Base-by-base conservation (phyloP, 106 monocot species). In the Amphibolis antarctica region DNA sequence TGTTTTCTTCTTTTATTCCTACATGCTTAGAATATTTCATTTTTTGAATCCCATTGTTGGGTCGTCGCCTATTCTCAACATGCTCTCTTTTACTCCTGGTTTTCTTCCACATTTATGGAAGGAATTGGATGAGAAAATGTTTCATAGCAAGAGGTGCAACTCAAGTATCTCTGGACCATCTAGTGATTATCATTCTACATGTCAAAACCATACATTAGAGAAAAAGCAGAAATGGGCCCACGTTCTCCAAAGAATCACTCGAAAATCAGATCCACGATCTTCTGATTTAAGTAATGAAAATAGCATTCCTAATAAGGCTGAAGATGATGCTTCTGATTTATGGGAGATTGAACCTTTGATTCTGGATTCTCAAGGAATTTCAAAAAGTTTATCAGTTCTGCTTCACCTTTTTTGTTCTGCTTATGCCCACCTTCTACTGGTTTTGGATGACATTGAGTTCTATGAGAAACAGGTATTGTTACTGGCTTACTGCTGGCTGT, bases 371-470 rank as follows among this genome's bases (percentile, higher is more conserved):
- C 79, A 82, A 61, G 75, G 73, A 29, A 67, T 86, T 63, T 75
- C 79, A 42, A 86, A 74, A 58, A 70, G 86, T 28, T 48, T 85
- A 42, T 79, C 67, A 48, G 71, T 67, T 74, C 65, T 80, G 53
- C 64, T 93, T 67, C 75, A 88, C 68, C 79, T 93, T 24, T 93
- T 93, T 79, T 93, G 85, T 85, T 83, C 88, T 69, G 79, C 69
- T 30, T 93, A 93, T 89, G 76, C 83, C 49, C 93, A 93, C 72
- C 68, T 93, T 23, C 74, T 93, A 28, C 71, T 93, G 72, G 85
- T 93, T 59, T 66, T 93, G n/a, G 93, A 93, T 79, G 93, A 93
- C 75, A 89, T 93, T 42, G 93, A 93, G 72, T 93, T 93, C 61
- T 88, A 93, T 71, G 93, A 93, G 29, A 93, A 89, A 62, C 88